Base-by-base conservation (phyloP, 352 stramenopile genomes). In the Halophytophthora polymorphica region DNA sequence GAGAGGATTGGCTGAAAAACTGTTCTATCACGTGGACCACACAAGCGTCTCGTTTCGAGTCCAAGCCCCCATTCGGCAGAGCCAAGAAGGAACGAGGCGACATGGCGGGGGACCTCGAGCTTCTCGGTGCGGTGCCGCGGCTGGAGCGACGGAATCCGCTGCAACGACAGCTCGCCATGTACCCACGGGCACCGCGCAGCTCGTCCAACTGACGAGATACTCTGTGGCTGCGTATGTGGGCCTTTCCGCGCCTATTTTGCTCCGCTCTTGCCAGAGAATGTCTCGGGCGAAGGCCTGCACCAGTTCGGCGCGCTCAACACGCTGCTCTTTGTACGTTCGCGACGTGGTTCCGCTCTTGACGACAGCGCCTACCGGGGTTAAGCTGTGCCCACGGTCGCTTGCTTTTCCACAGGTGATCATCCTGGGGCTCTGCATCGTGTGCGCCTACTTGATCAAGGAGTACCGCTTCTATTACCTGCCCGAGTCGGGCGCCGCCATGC, bases 401-500 rank as follows among this genome's bases (percentile, higher is more conserved):
- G 18, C n/a, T 29, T 22, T 33, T 18, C 37, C 15, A 18, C 53
- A 88, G 72, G 74, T 97, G 40, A 76, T 94, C 45, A 78, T 97
- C 40, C 66, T 97, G 12, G 83, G 83, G 14, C 61, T 96, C 12
- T 96, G 86, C 80, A 94, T 97, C 48, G 73, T 97, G 40, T 88
- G 69, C 58, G 88, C 85, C 34, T 97, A 97, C 58, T 51, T 97
- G 48, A 93, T 96, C 69, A 92, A 95, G 53, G 74, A 95, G 64
- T 90, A 95, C 61, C 69, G 71, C 25, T 95, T 96, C 58, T 95
- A 94, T 52, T 96, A 96, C 59, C 56, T 97, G 17, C 90, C 90
- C 8, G 90, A 97, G 50, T 90, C 69, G 6, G 90, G 86, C 3
- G 92, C 90, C 25, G 86, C 94, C 6, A 92, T 98, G 58, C 55